Percentiles rank a stretch among this genome's conserved stretches.
Conservation (phyloP, 306 rosid genomes). For the Crotalaria pallida region DNA sequence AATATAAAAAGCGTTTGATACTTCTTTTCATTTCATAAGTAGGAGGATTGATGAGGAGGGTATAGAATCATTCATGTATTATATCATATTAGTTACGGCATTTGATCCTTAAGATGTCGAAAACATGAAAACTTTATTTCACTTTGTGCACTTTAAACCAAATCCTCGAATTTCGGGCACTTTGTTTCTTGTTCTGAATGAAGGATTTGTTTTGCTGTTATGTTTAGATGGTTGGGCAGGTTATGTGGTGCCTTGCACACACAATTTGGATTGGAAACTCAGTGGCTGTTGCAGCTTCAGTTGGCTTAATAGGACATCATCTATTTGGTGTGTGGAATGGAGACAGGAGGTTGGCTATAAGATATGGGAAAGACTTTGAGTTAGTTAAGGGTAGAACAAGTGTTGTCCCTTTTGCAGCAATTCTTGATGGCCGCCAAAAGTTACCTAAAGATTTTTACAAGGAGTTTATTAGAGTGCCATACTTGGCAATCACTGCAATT, state of each 20-base stretch:
- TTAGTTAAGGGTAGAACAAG: slow-evolving; percentile 66
- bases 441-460: slow-evolving; percentile 78
- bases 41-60: too few species aligned
- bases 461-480: slow-evolving; percentile 83
- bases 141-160: too few species aligned
- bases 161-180: background rate
- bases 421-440: slow-evolving; percentile 80
- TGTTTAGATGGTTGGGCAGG: slow-evolving; percentile 85
- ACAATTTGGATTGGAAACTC: slow-evolving; percentile 92
- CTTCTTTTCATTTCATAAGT: too few species aligned
- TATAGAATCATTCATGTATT: too few species aligned
- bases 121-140: background rate
- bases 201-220: slow-evolving; percentile 16
- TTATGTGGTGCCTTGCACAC: slow-evolving; percentile 93
- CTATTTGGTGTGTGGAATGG: slow-evolving; percentile 96
- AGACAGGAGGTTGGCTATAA: slow-evolving; percentile 59
- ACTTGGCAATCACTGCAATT: slow-evolving; percentile 61
- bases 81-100: background rate
- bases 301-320: slow-evolving; percentile 86
- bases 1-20: too few species aligned
- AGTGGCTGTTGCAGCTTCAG: slow-evolving; percentile 75
- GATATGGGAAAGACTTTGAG: slow-evolving; percentile 66
- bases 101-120: background rate
- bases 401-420: slow-evolving; percentile 81
- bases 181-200: background rate